Base-by-base conservation (phyloP, 2,329 filamentous ascomycete species). In the Epichloe scottii region DNA sequence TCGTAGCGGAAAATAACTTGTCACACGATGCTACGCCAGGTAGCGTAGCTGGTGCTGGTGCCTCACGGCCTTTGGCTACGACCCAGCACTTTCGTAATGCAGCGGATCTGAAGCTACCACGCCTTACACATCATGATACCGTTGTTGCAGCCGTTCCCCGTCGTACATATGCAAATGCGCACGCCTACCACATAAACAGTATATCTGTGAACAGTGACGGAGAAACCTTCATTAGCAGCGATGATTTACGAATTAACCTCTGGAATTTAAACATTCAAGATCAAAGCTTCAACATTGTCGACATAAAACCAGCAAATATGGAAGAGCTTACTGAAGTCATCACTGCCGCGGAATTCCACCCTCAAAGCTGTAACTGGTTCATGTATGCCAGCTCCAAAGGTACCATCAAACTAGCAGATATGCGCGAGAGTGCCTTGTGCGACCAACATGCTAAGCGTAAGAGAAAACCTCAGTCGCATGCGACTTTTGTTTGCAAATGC, bases 201-300 rank as follows among this genome's bases (percentile, higher is more conserved):
- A 98, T 98, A 68, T 97, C 93, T n/a, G 93, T 97, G 62, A 98
- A 98, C 76, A 97, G 91, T 66, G 93, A 98, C 67, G 93, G 91
- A 52, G 93, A 98, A 75, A 98, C 93, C 0, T 98, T 97, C 70
- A 96, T 98, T 72, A 96, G 90, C 74, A 96, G 90, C 66, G 93
- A 98, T 66, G 93, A 98, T 66, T 74, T 98, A 56, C 85, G 93
- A 56, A 95, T 98, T 76, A 98, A 98, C 69, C 76, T 98, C 51
- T 98, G 93, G 93, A 97, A 98, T 67, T 76, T 97, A 60, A 97
- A 97, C 70, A 98, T 98, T 57, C 93, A 98, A 68, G 91, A 97
- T 62, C 91, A 97, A 72, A 97, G 93, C 74, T 98, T 98, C 79
- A 98, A 98, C 72, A 98, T 98, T 66, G 93, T 98, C 55, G 93